These are phyloP conservation scores for Phytophthora pluvialis DNA, from an alignment of 352 stramenopile genomes.

Conservation along the genomic window DNA sequence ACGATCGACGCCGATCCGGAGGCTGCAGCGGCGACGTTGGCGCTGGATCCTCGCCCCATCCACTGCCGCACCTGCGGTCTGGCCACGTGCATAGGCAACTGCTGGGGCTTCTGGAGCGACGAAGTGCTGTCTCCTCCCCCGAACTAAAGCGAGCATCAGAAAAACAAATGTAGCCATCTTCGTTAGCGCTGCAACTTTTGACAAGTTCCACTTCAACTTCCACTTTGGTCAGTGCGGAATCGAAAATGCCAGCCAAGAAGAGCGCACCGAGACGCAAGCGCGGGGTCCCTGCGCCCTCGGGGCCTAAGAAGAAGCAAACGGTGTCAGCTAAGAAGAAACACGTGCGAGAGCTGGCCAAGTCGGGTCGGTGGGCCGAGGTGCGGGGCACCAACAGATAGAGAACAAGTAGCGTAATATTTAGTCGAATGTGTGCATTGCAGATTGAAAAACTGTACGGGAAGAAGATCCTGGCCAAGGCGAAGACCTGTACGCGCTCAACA, in stretches of 20 bases:
- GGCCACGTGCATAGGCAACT: slow-evolving; percentile 63
- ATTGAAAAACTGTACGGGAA: slow-evolving; percentile 70
- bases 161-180: slow-evolving; percentile 34
- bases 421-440: slow-evolving; percentile 29
- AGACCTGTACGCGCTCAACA: slow-evolving; percentile 49
- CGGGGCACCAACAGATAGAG: background rate
- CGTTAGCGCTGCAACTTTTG: slow-evolving; percentile 5
- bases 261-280: slow-evolving; percentile 22
- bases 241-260: slow-evolving; percentile 32
- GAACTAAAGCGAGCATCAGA: slow-evolving; percentile 13
- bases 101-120: slow-evolving; percentile 83
- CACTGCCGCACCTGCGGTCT: slow-evolving; percentile 74
- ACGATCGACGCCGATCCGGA: slow-evolving; percentile 50
- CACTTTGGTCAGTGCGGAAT: slow-evolving; percentile 28
- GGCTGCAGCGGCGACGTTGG: slow-evolving; percentile 38
- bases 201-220: slow-evolving; percentile 3
- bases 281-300: background rate
- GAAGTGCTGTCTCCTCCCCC: slow-evolving; percentile 33
- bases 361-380: slow-evolving; percentile 59
- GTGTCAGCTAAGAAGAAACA: slow-evolving; percentile 78
- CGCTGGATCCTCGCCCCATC: slow-evolving; percentile 48
- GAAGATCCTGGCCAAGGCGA: slow-evolving; percentile 76
- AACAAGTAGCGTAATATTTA: background rate
- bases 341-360: slow-evolving; percentile 70
- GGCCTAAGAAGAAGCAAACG: slow-evolving; percentile 35